Conservation (phyloP, 2,329 filamentous ascomycete species). For the Xylaria sp. region DNA sequence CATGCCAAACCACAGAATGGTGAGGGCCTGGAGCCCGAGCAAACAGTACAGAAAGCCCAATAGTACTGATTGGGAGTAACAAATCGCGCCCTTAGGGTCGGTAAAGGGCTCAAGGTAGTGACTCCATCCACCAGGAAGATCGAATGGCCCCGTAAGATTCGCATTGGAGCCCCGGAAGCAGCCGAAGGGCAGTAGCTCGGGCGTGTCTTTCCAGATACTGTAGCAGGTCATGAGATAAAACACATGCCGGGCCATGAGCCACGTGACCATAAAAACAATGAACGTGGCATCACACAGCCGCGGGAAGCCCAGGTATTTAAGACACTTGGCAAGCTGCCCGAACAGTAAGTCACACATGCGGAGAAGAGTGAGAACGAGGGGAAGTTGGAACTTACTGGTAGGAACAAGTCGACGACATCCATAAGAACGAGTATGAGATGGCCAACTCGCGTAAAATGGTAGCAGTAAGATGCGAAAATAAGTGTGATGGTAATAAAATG, state of each 20-base stretch:
- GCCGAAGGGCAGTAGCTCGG: slow-evolving; percentile 63
- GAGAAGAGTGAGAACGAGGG: background rate
- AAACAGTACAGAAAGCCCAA: slow-evolving; percentile 78
- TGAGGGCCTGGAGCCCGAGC: slow-evolving; percentile 76
- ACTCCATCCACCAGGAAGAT: slow-evolving; percentile 53
- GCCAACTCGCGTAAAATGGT: slow-evolving; percentile 83
- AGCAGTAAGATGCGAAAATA: slow-evolving; percentile 81
- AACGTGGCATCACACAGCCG: slow-evolving; percentile 81
- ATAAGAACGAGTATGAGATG: slow-evolving; percentile 89
- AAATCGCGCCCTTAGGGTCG: slow-evolving; percentile 72
- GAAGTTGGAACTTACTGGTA: slow-evolving; percentile 67
- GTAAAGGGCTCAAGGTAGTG: slow-evolving; percentile 77
- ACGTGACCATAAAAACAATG: slow-evolving; percentile 81
- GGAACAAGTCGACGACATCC: slow-evolving; percentile 88
- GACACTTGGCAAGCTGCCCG: slow-evolving; percentile 78
- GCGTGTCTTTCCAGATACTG: slow-evolving; percentile 73
- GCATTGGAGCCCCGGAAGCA: slow-evolving; percentile 68
- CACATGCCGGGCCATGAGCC: slow-evolving; percentile 82
- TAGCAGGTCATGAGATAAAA: slow-evolving; percentile 80
- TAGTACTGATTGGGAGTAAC: slow-evolving; percentile 75
- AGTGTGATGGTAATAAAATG: slow-evolving; percentile 87
- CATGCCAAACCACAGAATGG: slow-evolving; percentile 86
- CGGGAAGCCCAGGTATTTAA: slow-evolving; percentile 84
- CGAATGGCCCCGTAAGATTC: slow-evolving; percentile 57
- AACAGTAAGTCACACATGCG: slow-evolving; percentile 9